Conservation (phyloP, 257 asterid species). For the Solanum megistacrolobum region DNA sequence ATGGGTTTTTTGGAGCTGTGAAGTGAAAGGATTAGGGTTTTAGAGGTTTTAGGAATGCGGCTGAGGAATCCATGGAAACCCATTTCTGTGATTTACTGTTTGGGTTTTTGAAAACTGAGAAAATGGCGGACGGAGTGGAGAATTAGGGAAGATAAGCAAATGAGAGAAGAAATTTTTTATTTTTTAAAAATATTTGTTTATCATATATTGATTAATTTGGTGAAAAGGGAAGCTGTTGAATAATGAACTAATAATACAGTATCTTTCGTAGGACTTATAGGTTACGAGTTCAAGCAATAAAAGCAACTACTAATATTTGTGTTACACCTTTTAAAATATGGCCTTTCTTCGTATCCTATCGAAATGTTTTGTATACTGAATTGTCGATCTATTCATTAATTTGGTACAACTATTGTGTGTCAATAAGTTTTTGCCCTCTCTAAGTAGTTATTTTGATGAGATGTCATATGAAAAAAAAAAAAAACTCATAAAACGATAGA, state of each 20-base stretch:
- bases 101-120: not conserved
- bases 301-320: not conserved
- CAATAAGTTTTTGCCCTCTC: too few species aligned
- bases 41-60: constrained; percentile 5
- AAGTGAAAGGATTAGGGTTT: not conserved
- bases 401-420: too few species aligned
- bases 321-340: not conserved
- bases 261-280: too few species aligned
- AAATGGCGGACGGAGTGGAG: not conserved
- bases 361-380: too few species aligned
- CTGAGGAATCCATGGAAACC: not conserved
- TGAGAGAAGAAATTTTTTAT: not conserved
- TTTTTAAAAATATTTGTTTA: too few species aligned
- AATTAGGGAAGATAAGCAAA: not conserved
- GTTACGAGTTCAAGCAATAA: not conserved
- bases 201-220: too few species aligned
- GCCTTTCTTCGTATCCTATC: fast-evolving
- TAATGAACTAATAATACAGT: too few species aligned
- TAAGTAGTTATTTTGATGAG: too few species aligned
- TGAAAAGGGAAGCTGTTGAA: too few species aligned
- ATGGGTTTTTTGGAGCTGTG: not conserved
- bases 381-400: too few species aligned
- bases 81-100: constrained; percentile 1
- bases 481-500: too few species aligned
- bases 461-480: too few species aligned